Percentiles rank a stretch among this genome's conserved stretches.
Evolutionary conservation across 1,284 basidiomycete species (phyloP).

Genomic region (Cryptococcus sp.): DNA sequence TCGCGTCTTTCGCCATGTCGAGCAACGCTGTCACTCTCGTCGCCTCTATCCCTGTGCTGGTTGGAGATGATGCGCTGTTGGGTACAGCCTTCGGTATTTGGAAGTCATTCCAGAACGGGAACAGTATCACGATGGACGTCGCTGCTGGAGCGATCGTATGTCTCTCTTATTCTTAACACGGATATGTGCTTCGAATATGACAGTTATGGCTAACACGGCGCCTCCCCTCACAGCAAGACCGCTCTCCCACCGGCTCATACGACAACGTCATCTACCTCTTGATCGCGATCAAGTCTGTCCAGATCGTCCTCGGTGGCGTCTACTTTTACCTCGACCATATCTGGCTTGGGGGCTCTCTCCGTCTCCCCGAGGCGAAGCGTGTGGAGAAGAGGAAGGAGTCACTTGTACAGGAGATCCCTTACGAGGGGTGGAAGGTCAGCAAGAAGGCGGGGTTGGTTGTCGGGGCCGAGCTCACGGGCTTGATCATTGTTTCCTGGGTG

Average conservation of each 20-base stretch:
- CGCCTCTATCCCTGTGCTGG: slow-evolving; percentile 50
- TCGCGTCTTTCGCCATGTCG: slow-evolving; percentile 47
- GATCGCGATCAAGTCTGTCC: slow-evolving; percentile 50
- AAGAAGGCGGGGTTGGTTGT: slow-evolving; percentile 16
- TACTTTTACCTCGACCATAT: slow-evolving; percentile 43
- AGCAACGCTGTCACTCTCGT: slow-evolving; percentile 50
- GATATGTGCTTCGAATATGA: too few species aligned
- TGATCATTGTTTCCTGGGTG: slow-evolving; percentile 33
- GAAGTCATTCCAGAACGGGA: slow-evolving; percentile 47
- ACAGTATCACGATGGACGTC: slow-evolving; percentile 48
- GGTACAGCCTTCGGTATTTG: slow-evolving; percentile 53
- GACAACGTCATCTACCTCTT: slow-evolving; percentile 48
- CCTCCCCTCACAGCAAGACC: slow-evolving; percentile 42
- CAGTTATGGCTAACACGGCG: neutral
- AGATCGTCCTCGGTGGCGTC: slow-evolving; percentile 44
- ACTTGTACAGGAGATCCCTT: slow-evolving; percentile 12
- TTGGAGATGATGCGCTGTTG: slow-evolving; percentile 45
- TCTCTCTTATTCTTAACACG: too few species aligned
- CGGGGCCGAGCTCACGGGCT: slow-evolving; percentile 14
- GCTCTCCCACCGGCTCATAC: slow-evolving; percentile 40
- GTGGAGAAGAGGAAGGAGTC: slow-evolving; percentile 27
- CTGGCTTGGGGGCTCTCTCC: slow-evolving; percentile 45
- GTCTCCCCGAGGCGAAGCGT: slow-evolving; percentile 37
- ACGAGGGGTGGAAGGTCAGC: slow-evolving; percentile 23
- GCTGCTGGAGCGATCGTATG: slow-evolving; percentile 46